Base-by-base conservation (phyloP, 495 filamentous ascomycete species). In the Cercophora samala region DNA sequence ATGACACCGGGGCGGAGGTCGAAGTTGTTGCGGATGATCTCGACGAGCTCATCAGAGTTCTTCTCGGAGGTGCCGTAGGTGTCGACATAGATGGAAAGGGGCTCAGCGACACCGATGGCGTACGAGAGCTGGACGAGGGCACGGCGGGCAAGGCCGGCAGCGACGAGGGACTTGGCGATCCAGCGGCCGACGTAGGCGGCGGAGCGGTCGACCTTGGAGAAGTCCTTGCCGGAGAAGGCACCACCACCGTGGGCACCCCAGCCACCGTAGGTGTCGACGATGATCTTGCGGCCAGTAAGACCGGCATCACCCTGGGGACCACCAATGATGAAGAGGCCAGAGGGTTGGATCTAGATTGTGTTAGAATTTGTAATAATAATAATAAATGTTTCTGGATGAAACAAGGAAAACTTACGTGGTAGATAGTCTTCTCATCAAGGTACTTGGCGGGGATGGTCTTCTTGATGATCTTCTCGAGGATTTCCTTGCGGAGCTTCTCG, bases 211-310 rank as follows among this genome's bases (percentile, higher is more conserved):
- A 99, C 95, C 87, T 99, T 99, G 83, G 93, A 97, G 91, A 97
- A 99, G 80, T 99, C 95, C 89, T 99, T 99, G 77, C 95, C 95
- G 76, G 95, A 98, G 90, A 99, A 99, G 80, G 95, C 95, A 87
- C 95, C 95, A 84, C 95, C 95, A 87, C 95, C 95, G 86, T 99
- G 95, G 72, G 95, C 95, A 84, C 95, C 95, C 95, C 95, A 99
- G 74, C 95, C 95, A 84, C 95, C 95, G 85, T 99, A 99, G 81
- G 95, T 98, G 83, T 99, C 95, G 78, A 99, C 95, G 75, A 99
- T 99, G 87, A 99, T 99, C 88, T 99, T 99, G 79, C 95, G 93
- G 80, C 95, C 95, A 70, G 95, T 99, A 63, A 99, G 87, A 87
- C 95, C 95, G 75, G 95, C 95, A 76, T 99, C 95, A 87, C 95